Evolutionary conservation across 768 basidiomycete genomes (phyloP).

Genomic region (Tylopilus balloui): DNA sequence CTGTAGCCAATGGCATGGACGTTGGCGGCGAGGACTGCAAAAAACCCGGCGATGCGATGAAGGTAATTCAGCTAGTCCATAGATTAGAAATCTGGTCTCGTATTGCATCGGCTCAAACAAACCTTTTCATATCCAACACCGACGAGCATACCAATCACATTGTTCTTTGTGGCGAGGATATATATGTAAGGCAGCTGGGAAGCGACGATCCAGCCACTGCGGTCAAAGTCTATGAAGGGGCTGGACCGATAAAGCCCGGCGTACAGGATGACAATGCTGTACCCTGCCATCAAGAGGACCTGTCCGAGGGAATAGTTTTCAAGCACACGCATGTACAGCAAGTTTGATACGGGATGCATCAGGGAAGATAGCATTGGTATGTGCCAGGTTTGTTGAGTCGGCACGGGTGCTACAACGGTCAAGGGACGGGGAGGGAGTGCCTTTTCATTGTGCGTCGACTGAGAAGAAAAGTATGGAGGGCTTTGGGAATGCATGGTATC

Average conservation of each 20-base stretch:
- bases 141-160: slow-evolving; percentile 49
- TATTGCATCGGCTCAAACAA: background rate
- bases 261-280: slow-evolving; percentile 42
- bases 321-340: slow-evolving; percentile 41
- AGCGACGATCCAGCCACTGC: slow-evolving; percentile 49
- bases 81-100: background rate
- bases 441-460: slow-evolving; percentile 11
- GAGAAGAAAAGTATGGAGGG: background rate
- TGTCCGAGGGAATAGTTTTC: slow-evolving; percentile 53
- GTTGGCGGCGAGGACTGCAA: slow-evolving; percentile 53
- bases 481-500: slow-evolving; percentile 11
- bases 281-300: slow-evolving; percentile 40
- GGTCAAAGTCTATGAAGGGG: slow-evolving; percentile 46
- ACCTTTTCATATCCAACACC: slow-evolving; percentile 71
- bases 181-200: slow-evolving; percentile 64
- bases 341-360: slow-evolving; percentile 39
- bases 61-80: slow-evolving; percentile 60
- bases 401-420: background rate
- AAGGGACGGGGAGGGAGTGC: slow-evolving; percentile 12
- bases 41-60: slow-evolving; percentile 61
- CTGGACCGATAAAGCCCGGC: slow-evolving; percentile 47
- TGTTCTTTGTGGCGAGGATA: slow-evolving; percentile 67
- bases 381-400: slow-evolving; percentile 24
- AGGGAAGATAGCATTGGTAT: slow-evolving; percentile 38
- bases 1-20: slow-evolving; percentile 57